Evolutionary conservation across 2,329 filamentous ascomycete species (phyloP), one percentile per base, ranked within the genome.

Genomic region (Ophiostoma ulmi): DNA sequence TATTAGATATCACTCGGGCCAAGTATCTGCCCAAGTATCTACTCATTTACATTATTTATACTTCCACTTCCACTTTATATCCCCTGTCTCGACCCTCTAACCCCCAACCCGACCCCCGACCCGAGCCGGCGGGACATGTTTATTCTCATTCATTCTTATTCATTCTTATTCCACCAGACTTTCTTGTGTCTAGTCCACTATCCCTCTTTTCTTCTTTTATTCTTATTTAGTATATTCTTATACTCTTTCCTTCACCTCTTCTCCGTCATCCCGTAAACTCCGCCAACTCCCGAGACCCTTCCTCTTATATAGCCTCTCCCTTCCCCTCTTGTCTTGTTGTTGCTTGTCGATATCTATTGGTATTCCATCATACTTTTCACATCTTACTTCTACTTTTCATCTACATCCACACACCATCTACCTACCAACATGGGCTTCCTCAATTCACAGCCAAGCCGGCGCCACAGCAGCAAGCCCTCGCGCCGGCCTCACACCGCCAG

Each of bases 351-450:
- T 31, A 31, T 3, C 31, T 31, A 2, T 31, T 31, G 31, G 2
- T 31, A 31, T 31, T 31, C 31, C 3, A 31, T 31, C 2, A 3
- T 31, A 31, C 31, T 31, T 31, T 48, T 20, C 17, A 48, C 44
- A n/a, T 22, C 20, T 44, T 17, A 44, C 39, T 17, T 11, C n/a
- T 22, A 63, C 58, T 4, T 5, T n/a, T 55, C 58, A 63, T 26
- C 26, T 35, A 14, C 58, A 63, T 14, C 58, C 26, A 36, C 58
- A 44, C 38, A 38, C 38, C 36, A 41, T 31, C 36, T 61, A 4
- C 22, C 20, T 31, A 44, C 10, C 48, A 70, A 8, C 11, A 70
- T 70, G 70, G 70, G 70, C 38, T 68, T 70, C 66, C 61, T 70
- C 66, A 68, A 55, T 20, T 66, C 65, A 31, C 69, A 66, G 26